Base-by-base conservation (phyloP, 2,329 filamentous ascomycete species). In the Pseudocercospora musae region DNA sequence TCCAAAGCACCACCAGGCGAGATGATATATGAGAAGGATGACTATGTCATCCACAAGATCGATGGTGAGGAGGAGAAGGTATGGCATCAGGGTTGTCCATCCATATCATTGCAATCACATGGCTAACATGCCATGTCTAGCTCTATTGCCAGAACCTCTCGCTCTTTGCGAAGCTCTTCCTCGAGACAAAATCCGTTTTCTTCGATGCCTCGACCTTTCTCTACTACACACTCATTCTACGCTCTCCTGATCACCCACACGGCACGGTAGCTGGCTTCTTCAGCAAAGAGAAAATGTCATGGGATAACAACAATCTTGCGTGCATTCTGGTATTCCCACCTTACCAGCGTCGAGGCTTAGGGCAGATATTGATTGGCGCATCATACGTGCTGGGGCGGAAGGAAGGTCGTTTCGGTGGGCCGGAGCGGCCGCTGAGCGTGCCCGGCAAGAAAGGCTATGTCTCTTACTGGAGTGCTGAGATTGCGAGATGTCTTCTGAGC, bases 101-200 rank as follows among this genome's bases (percentile, higher is more conserved):
- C 13, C 11, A 31, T 37, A 8, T 37, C 20, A 4, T 13, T n/a
- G 33, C 13, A n/a, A 1, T 0, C 15, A 8, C n/a, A n/a, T n/a
- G 37, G 37, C 60, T 65, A 48, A 67, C 40, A 27, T 13, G 23
- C 40, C 7, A 6, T n/a, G 13, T 27, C 11, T 50, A 78, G 74
- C 84, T 97, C 29, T 98, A 96, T 75, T 93, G 92, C 69, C 95
- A 98, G 78, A 96, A 97, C 71, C 84, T 99, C 11, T 97, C 91
- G 9, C 87, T 99, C 50, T 97, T 98, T 76, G 93, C 92, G 27
- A 99, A 98, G 78, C 86, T 99, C 49, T 99, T 98, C 77, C 89
- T 99, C 67, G 93, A 98, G 77, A 96, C 96, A 74, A 99, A 99
- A 74, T 96, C 92, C 7, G 93, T 99, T 69, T 98, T 97, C 78